phyloP scores from a whole-genome alignment of 1,284 basidiomycete species.

The Ceratobasidium papillatum region DNA sequence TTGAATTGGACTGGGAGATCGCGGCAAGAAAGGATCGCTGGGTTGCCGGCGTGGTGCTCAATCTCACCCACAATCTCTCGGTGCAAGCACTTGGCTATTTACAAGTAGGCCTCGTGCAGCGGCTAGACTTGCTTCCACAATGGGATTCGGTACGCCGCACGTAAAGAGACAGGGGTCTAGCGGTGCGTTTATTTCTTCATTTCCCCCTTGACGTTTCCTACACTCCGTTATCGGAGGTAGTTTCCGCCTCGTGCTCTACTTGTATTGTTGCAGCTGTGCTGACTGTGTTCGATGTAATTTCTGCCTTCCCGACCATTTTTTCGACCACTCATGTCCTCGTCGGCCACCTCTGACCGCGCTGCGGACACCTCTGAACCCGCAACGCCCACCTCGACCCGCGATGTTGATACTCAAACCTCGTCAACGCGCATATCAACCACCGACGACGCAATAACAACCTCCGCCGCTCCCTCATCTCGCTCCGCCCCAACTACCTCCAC shows the following conservation, averaged over 20 bases:
- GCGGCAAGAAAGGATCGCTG: slow-evolving; percentile 32
- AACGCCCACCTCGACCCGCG: neutral
- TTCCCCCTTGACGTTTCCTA: neutral
- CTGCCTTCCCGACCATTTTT: slow-evolving; percentile 1
- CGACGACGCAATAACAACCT: neutral
- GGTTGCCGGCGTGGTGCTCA: neutral
- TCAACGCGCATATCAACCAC: neutral
- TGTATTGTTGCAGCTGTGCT: slow-evolving; percentile 7
- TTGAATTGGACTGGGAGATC: neutral
- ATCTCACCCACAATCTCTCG: neutral
- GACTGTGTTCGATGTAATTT: neutral
- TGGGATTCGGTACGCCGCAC: neutral
- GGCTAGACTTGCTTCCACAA: slow-evolving; percentile 14
- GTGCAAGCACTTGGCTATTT: slow-evolving; percentile 3
- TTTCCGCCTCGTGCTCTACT: slow-evolving; percentile 4
- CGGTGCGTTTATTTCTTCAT: slow-evolving; percentile 23
- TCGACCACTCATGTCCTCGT: neutral
- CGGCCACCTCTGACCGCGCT: neutral
- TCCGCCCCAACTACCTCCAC: neutral
- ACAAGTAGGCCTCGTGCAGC: slow-evolving; percentile 13
- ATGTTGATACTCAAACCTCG: neutral
- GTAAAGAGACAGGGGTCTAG: slow-evolving; percentile 23
- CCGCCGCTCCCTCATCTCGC: neutral
- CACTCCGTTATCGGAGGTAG: slow-evolving; percentile 6
- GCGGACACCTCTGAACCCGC: neutral